Conservation (phyloP, 2,329 filamentous ascomycete genomes). For the Aspergillus caelatus region DNA sequence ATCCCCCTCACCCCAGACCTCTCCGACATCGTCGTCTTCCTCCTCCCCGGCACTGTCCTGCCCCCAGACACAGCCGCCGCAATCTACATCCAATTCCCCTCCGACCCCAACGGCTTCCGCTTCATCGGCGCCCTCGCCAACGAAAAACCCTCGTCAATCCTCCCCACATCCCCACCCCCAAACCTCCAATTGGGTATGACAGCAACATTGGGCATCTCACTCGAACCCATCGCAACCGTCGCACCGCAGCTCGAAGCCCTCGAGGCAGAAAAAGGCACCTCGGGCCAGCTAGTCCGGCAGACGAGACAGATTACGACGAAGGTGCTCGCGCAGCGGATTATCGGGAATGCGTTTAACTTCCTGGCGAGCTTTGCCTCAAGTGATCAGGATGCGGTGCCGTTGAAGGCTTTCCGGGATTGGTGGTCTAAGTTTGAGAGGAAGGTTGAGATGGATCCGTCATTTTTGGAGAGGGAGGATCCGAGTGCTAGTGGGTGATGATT, state of each 20-base stretch:
- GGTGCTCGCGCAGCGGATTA: constrained; percentile 86
- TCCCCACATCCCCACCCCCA: constrained; percentile 63
- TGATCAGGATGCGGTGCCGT: constrained; percentile 73
- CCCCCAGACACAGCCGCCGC: constrained; percentile 79
- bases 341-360: constrained; percentile 97
- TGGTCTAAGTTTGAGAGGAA: constrained; percentile 94
- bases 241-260: constrained; percentile 68
- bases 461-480: constrained; percentile 74
- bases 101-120: constrained; percentile 67
- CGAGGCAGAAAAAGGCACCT: constrained; percentile 31
- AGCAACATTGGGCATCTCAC: constrained; percentile 78
- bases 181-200: constrained; percentile 40
- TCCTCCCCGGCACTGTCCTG: constrained; percentile 75
- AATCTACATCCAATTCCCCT: constrained; percentile 82
- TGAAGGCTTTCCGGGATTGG: constrained; percentile 96
- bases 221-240: constrained; percentile 77
- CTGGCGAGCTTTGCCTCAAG: constrained; percentile 80
- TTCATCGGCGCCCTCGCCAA: constrained; percentile 88
- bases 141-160: constrained; percentile 89
- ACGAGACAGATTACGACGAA: constrained; percentile 62
- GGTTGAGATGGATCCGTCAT: constrained; percentile 82
- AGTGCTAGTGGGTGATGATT: constrained; percentile 25
- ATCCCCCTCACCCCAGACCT: constrained; percentile 66
- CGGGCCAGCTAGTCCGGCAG: constrained; percentile 28
- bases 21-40: constrained; percentile 81